Conservation (phyloP, 116 monocot species). For the Posidonia oceanica region DNA sequence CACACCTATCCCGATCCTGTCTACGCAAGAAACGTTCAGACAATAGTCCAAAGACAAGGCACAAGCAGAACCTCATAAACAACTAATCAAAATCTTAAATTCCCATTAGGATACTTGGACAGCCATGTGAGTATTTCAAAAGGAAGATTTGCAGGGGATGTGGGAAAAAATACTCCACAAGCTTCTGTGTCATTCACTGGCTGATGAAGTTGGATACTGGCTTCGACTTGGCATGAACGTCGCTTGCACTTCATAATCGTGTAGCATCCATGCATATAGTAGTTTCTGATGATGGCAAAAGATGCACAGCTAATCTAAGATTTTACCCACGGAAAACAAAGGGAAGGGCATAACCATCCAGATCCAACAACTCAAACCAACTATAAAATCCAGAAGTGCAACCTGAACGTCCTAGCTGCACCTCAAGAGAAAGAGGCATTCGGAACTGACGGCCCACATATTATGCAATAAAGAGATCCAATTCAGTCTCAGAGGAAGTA, state of each 20-base stretch:
- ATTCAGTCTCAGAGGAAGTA: constrained; percentile 51
- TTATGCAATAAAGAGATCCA: not conserved
- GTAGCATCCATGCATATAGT: not conserved
- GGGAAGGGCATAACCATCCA: not conserved
- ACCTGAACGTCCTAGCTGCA: not conserved
- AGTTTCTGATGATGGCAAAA: not conserved
- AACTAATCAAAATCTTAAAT: not conserved
- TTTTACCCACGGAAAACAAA: not conserved
- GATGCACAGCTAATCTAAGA: not conserved
- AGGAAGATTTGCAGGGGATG: not conserved
- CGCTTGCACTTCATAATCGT: too few species aligned
- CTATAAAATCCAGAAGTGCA: constrained; percentile 1
- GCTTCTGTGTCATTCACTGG: not conserved
- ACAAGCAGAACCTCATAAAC: not conserved
- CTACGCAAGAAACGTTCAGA: too few species aligned
- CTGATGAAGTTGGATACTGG: not conserved
- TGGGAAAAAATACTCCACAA: not conserved
- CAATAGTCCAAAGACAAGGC: not conserved
- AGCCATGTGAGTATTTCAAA: not conserved
- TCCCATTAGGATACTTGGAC: not conserved
- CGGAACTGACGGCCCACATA: not conserved
- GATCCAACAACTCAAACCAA: constrained; percentile 1
- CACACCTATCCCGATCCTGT: too few species aligned
- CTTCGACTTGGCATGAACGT: too few species aligned
- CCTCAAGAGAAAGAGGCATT: not conserved